phyloP scores from a whole-genome alignment of 176 grass and related monocot species.

The Thalia dealbata region DNA sequence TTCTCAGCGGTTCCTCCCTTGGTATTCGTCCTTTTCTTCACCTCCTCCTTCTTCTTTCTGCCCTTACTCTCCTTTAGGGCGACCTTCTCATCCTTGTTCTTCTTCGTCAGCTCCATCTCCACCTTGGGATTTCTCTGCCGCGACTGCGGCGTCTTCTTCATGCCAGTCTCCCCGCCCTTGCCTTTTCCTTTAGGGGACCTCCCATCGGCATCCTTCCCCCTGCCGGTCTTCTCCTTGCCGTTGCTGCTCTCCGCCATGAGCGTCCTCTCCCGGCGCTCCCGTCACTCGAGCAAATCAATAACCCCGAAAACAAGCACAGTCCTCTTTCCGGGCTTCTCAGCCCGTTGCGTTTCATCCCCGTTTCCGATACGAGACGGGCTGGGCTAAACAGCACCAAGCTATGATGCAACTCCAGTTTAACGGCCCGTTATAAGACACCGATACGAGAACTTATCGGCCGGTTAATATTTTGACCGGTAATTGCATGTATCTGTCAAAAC shows the following conservation, averaged over 20 bases:
- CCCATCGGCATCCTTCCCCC: background rate
- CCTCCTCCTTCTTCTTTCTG: background rate
- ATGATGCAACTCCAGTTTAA: no score
- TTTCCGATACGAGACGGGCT: no score
- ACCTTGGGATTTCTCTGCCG: background rate
- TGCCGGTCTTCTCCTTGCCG: background rate
- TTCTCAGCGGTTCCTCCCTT: background rate
- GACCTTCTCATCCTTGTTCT: constrained; percentile 26
- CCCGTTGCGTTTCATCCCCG: no score
- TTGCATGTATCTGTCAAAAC: no score
- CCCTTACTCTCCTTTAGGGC: background rate
- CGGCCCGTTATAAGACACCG: no score
- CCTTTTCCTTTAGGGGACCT: background rate
- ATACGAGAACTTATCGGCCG: no score
- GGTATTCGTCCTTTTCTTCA: background rate
- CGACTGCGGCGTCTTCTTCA: constrained; percentile 1
- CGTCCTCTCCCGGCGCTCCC: background rate
- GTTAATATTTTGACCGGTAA: no score
- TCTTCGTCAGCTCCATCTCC: constrained; percentile 14
- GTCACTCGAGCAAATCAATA: background rate
- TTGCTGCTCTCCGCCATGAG: background rate
- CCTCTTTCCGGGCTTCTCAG: no score
- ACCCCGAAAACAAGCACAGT: no score
- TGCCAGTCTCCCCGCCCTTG: background rate
- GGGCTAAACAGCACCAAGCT: no score